phyloP scores from a whole-genome alignment of 495 filamentous ascomycete genomes.

The Physcia stellaris region DNA sequence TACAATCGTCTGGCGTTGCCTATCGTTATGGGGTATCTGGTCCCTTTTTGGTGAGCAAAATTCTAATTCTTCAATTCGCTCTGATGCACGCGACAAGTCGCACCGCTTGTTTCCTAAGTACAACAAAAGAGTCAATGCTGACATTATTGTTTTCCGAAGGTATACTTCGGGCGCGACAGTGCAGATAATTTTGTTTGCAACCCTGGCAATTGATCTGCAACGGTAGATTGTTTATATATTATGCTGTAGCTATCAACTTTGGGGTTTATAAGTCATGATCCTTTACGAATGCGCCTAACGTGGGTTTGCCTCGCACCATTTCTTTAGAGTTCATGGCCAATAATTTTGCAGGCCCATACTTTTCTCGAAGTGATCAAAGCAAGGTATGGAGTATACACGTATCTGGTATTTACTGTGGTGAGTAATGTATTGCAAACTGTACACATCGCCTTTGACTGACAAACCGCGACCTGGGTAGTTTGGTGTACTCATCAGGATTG shows the following conservation, averaged over 20 bases:
- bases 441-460: too few species aligned
- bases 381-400: background rate
- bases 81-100: too few species aligned
- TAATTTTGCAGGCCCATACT: background rate
- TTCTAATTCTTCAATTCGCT: background rate
- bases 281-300: slow-evolving; percentile 21
- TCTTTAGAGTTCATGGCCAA: background rate
- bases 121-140: background rate
- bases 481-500: too few species aligned
- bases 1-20: slow-evolving; percentile 32
- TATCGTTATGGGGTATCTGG: slow-evolving; percentile 36
- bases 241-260: slow-evolving; percentile 25
- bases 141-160: background rate
- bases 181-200: slow-evolving; percentile 29
- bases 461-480: too few species aligned
- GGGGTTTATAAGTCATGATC: slow-evolving; percentile 29
- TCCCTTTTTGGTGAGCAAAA: slow-evolving; percentile 25
- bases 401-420: background rate
- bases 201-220: too few species aligned
- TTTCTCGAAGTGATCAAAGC: background rate
- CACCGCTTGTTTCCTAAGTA: too few species aligned
- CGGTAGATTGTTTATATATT: slow-evolving; percentile 31
- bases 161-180: slow-evolving; percentile 28
- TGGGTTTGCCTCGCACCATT: too few species aligned
- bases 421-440: too few species aligned